These are phyloP conservation scores for Flaveria brownii DNA, from an alignment of 129 eudicot genomes.

Conservation along the genomic window DNA sequence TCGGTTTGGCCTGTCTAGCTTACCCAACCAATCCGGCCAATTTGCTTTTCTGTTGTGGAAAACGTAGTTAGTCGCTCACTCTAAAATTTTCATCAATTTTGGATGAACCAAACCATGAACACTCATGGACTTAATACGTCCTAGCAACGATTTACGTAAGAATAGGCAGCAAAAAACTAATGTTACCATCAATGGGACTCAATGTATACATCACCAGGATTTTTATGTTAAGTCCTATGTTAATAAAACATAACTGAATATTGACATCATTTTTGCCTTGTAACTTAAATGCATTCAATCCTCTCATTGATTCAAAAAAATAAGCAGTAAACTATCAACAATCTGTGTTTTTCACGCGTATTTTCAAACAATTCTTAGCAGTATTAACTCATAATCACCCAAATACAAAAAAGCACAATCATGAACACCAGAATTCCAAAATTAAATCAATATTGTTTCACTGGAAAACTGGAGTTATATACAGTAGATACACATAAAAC, in stretches of 20 bases:
- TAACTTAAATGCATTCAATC: slow-evolving; percentile 19
- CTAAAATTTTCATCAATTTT: neutral
- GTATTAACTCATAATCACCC: neutral
- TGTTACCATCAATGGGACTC: neutral
- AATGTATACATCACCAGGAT: neutral
- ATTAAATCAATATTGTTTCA: neutral
- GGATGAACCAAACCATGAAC: neutral
- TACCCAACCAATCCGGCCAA: neutral
- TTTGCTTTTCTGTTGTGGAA: neutral
- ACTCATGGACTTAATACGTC: neutral
- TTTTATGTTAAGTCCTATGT: neutral
- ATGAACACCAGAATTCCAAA: neutral
- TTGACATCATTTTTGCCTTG: neutral
- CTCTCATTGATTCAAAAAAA: neutral
- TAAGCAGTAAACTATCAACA: slow-evolving; percentile 10
- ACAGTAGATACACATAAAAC: neutral
- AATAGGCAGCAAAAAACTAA: neutral
- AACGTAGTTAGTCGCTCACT: neutral
- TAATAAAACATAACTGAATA: neutral
- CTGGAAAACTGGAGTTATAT: slow-evolving; percentile 4
- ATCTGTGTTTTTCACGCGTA: neutral
- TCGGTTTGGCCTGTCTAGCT: no score
- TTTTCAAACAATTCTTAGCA: neutral
- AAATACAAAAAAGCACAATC: neutral
- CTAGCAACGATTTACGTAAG: neutral